Percentiles rank a stretch among this genome's conserved stretches.
These are phyloP conservation scores for Gautieria morchelliformis DNA, from an alignment of 768 basidiomycete genomes.

Conservation along the genomic window DNA sequence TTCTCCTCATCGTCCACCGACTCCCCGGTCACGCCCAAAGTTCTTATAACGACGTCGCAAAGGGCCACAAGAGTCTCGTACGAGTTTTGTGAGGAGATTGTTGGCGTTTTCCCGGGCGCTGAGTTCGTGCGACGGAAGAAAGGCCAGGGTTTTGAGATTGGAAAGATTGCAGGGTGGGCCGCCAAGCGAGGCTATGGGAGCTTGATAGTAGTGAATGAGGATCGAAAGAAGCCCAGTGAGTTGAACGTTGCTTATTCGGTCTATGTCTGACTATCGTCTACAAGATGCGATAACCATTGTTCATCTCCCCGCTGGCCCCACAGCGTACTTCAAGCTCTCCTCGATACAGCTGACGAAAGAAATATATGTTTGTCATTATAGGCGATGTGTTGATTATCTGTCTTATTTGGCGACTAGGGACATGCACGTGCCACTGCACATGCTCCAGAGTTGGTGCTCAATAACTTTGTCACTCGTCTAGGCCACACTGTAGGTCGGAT, in stretches of 20 bases:
- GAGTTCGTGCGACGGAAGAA: slow-evolving; percentile 82
- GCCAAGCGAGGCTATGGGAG: slow-evolving; percentile 82
- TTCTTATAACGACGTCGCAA: slow-evolving; percentile 84
- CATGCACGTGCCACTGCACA: slow-evolving; percentile 91
- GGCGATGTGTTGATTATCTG: not conserved
- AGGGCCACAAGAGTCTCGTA: slow-evolving; percentile 85
- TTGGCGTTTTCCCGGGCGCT: slow-evolving; percentile 83
- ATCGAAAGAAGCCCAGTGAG: slow-evolving; percentile 89
- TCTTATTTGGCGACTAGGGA: slow-evolving; percentile 39
- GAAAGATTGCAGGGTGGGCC: slow-evolving; percentile 89
- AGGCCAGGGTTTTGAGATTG: slow-evolving; percentile 85
- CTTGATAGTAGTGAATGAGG: slow-evolving; percentile 89
- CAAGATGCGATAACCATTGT: slow-evolving; percentile 89
- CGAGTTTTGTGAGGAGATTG: slow-evolving; percentile 86
- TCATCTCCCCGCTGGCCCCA: slow-evolving; percentile 85
- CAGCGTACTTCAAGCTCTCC: slow-evolving; percentile 90
- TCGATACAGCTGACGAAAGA: slow-evolving; percentile 79
- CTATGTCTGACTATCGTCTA: slow-evolving; percentile 7
- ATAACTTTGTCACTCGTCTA: slow-evolving; percentile 87
- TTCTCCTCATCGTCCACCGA: slow-evolving; percentile 46
- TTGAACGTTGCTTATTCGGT: slow-evolving; percentile 9
- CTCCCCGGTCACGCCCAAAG: slow-evolving; percentile 69
- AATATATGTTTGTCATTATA: slow-evolving; percentile 55
- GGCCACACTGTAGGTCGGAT: slow-evolving; percentile 90
- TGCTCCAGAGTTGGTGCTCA: slow-evolving; percentile 89